Conservation (phyloP, 257 asterid genomes). For the Ilex asprella region DNA sequence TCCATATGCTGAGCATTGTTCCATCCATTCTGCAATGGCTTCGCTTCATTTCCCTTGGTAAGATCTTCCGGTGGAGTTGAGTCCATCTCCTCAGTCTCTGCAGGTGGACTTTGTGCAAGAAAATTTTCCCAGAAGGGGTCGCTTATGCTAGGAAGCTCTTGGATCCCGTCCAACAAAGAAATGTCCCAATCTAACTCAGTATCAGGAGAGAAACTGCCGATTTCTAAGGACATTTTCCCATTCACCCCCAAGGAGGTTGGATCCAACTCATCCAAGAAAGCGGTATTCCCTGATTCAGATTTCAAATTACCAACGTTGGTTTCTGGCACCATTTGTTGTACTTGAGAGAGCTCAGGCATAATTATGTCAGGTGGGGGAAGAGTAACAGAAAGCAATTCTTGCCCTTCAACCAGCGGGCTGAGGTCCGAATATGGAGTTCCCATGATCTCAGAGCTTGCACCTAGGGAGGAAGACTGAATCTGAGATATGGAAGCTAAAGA, state of each 20-base stretch:
- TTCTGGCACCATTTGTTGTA: conserved; percentile 36
- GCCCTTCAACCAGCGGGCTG: conserved; percentile 26
- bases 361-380: conserved; percentile 37
- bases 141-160: conserved; percentile 58
- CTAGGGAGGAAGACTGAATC: conserved; percentile 30
- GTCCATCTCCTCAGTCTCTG: conserved; percentile 29
- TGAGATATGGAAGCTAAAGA: conserved; percentile 29
- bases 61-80: conserved; percentile 30
- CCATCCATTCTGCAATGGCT: conserved; percentile 47
- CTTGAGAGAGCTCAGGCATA: conserved; percentile 41
- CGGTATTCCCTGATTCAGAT: conserved; percentile 21
- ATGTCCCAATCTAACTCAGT: conserved; percentile 60
- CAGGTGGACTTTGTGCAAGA: conserved; percentile 43
- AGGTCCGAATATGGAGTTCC: conserved; percentile 18
- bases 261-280: conserved; percentile 42
- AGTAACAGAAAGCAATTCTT: conserved; percentile 27
- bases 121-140: conserved; percentile 92
- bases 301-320: conserved; percentile 33
- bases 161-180: conserved; percentile 47
- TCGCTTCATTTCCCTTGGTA: conserved; percentile 29
- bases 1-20: conserved; percentile 53
- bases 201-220: conserved; percentile 41
- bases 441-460: conserved; percentile 24
- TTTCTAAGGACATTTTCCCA: conserved; percentile 33
- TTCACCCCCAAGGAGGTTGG: conserved; percentile 29